phyloP scores from a whole-genome alignment of 2,329 filamentous ascomycete species.

The Hysterium pulicare region DNA sequence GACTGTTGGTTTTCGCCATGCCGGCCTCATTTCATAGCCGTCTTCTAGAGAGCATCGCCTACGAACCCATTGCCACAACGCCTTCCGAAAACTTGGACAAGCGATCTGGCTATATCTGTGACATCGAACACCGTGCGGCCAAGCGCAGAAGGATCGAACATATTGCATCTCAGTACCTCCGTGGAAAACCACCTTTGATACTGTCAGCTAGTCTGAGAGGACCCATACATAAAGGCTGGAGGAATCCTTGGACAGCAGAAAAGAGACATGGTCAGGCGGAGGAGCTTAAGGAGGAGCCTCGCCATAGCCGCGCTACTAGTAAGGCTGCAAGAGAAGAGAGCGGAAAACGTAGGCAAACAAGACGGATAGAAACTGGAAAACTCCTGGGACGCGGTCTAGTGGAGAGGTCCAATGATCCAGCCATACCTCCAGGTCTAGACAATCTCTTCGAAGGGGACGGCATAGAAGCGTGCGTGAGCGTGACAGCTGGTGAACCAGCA shows the following conservation, averaged over 20 bases:
- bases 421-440: no score
- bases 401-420: no score
- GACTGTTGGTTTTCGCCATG: not conserved
- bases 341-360: no score
- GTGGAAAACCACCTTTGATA: conserved; percentile 55
- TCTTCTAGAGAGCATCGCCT: conserved; percentile 23
- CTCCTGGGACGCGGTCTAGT: no score
- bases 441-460: no score
- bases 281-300: no score
- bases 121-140: conserved; percentile 52
- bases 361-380: no score
- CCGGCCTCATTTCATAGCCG: conserved; percentile 3
- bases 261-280: conserved; percentile 5
- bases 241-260: conserved; percentile 32
- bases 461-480: no score
- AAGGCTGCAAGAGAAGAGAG: no score
- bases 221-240: conserved; percentile 51
- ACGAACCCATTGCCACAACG: conserved; percentile 16
- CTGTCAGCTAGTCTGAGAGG: conserved; percentile 60
- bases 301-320: conserved; percentile 2
- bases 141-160: conserved; percentile 57
- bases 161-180: conserved; percentile 57
- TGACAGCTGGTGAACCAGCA: no score
- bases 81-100: conserved; percentile 48
- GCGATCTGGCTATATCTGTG: conserved; percentile 48